A percentile compares a stretch with the other conserved stretches of the same genome.
Conservation (phyloP, 1,284 basidiomycete species). For the Pterula multifida region DNA sequence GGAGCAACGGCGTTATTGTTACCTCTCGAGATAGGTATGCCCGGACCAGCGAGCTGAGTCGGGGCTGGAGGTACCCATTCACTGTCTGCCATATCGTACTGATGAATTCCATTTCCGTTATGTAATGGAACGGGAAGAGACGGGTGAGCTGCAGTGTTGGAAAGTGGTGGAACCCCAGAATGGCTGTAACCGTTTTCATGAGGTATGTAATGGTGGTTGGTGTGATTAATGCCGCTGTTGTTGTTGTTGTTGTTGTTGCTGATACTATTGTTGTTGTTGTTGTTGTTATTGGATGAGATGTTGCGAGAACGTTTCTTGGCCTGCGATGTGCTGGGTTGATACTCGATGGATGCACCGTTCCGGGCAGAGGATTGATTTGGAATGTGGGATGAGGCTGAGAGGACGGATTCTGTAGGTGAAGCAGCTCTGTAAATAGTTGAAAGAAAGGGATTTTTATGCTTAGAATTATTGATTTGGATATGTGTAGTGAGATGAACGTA, state of each 20-base stretch:
- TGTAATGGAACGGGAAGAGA: conserved; percentile 13
- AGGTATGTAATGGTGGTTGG: background rate
- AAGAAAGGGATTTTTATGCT: no score
- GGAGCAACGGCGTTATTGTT: conserved; percentile 20
- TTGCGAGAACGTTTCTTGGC: conserved; percentile 22
- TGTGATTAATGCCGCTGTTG: conserved; percentile 18
- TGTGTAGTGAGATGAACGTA: conserved; percentile 16
- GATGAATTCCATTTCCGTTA: conserved; percentile 9
- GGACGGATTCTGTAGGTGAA: conserved; percentile 61
- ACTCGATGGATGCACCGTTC: conserved; percentile 17
- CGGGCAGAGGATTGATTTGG: conserved; percentile 19
- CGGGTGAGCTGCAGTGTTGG: conserved; percentile 26
- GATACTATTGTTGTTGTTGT: conserved; percentile 12
- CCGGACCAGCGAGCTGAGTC: conserved; percentile 59
- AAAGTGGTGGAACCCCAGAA: conserved; percentile 17
- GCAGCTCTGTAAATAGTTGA: conserved; percentile 47
- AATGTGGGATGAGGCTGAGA: conserved; percentile 54
- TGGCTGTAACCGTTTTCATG: background rate
- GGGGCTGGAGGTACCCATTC: conserved; percentile 29
- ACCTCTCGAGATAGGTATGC: conserved; percentile 47
- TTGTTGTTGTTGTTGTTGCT: conserved; percentile 14
- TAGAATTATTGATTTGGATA: conserved; percentile 4
- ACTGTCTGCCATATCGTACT: background rate
- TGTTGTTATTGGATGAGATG: conserved; percentile 13
- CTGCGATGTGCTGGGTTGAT: conserved; percentile 16